Evolutionary conservation across 805 yeast genomes (phyloP).

Genomic region (Candida glaebosa): DNA sequence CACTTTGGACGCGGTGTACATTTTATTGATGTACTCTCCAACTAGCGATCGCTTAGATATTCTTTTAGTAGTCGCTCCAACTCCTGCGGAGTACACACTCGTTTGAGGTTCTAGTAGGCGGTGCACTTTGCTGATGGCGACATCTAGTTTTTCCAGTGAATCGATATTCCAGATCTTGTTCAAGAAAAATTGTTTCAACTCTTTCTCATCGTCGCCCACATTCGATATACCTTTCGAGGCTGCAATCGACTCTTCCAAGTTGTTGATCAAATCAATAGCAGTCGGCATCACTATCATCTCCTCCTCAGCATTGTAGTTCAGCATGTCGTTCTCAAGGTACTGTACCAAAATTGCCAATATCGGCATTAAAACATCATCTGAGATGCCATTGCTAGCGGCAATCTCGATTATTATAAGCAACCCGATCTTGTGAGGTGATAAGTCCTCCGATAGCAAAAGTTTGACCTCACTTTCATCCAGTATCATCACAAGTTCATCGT

Average conservation of each 20-base stretch:
- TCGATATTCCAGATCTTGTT: conserved; percentile 44
- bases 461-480: conserved; percentile 10
- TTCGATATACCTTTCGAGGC: conserved; percentile 11
- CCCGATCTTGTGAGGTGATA: conserved; percentile 56
- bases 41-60: conserved; percentile 21
- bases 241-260: conserved; percentile 5
- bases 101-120: conserved; percentile 1
- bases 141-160: conserved; percentile 46
- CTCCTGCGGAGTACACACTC: conserved; percentile 1
- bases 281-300: conserved; percentile 28
- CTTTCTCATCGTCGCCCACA: conserved; percentile 13
- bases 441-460: conserved; percentile 32
- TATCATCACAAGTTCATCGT: background rate
- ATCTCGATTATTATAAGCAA: conserved; percentile 39
- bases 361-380: conserved; percentile 22
- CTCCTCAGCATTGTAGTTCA: conserved; percentile 12
- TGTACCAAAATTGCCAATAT: conserved; percentile 41
- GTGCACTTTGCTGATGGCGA: conserved; percentile 1
- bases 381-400: conserved; percentile 25
- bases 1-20: conserved; percentile 29
- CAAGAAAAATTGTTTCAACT: conserved; percentile 28
- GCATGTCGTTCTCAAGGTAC: conserved; percentile 32
- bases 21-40: conserved; percentile 30
- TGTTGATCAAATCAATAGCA: conserved; percentile 24
- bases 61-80: conserved; percentile 3